Conservation (phyloP, 495 filamentous ascomycete species). For the Parmelia sp. region DNA sequence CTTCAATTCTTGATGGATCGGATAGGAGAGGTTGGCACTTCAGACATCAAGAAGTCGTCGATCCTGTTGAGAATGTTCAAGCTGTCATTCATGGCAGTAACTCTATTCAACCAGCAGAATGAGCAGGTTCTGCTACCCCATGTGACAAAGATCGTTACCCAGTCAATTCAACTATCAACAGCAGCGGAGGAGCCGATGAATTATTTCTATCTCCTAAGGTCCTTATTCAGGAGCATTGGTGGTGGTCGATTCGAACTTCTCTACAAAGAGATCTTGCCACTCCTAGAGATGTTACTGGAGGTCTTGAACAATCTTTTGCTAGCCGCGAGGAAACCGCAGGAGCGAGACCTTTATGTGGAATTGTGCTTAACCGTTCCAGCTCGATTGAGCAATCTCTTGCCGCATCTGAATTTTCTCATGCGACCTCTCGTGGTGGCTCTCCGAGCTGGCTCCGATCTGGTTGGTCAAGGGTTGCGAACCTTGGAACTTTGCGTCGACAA, state of each 20-base stretch:
- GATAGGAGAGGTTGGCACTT: constrained; percentile 89
- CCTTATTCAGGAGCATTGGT: constrained; percentile 91
- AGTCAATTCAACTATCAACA: constrained; percentile 91
- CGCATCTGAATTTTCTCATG: constrained; percentile 97
- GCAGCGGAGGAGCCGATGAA: constrained; percentile 97
- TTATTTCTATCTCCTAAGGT: constrained; percentile 89
- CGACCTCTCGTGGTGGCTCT: constrained; percentile 91
- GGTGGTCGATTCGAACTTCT: constrained; percentile 95
- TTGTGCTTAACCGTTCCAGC: constrained; percentile 94
- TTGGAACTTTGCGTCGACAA: constrained; percentile 98
- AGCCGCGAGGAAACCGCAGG: constrained; percentile 79
- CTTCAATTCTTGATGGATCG: constrained; percentile 94
- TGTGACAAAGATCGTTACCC: constrained; percentile 91
- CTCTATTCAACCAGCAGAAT: constrained; percentile 87
- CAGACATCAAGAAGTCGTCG: constrained; percentile 81
- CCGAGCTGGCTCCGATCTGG: constrained; percentile 83
- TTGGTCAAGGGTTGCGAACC: constrained; percentile 88
- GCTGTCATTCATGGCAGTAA: constrained; percentile 98
- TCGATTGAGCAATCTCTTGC: constrained; percentile 85
- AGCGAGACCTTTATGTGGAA: constrained; percentile 95
- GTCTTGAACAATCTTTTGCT: constrained; percentile 89
- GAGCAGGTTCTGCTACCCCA: constrained; percentile 93
- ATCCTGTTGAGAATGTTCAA: constrained; percentile 95
- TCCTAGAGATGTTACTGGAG: constrained; percentile 94
- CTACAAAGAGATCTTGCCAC: constrained; percentile 94